Base-by-base conservation (phyloP, 1,139 yeast species). In the Pneumocystis jirovecii region DNA sequence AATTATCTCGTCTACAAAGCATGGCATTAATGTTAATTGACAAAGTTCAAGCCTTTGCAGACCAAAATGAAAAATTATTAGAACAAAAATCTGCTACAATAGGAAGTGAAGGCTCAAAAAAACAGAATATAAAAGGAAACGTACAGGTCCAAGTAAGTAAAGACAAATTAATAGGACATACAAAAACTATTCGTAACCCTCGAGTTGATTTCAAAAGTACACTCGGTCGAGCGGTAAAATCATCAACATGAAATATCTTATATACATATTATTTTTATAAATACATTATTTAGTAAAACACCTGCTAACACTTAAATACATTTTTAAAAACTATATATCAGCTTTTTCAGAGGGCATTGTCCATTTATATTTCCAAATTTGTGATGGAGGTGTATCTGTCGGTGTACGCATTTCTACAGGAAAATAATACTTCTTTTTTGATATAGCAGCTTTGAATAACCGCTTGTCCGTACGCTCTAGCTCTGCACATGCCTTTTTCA, bases 21-120 rank as follows among this genome's bases (percentile, higher is more conserved):
- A 83, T 91, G 74, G 96, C 97, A 31, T 81, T 89, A 70, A 83
- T 86, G 65, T 82, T 95, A 79, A 87, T 91, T 71, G 97, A 93
- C 72, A 90, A 89, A 81, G 89, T 88, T 64, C 83, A 83, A 68
- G 84, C 86, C 73, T 82, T 89, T 70, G 83, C 87, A 65, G 96
- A 89, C 75, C 85, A 89, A 80, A 89, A 89, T 74, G 96, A 89
- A 45, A 68, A 67, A 61, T 64, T 63, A 6, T 35, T 66, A 34
- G 68, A 77, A 85, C 76, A 82, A 65, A 65, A 62, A 50, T 61
- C n/a, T 60, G 59, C 31, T 59, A 62, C 63, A 61, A 60, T 25
- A 39, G 64, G 45, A 67, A 64, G 29, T 64, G 66, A 19, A 25
- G 34, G 29, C 12, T 50, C 57, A 50, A 50, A 50, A 50, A 50